A percentile compares a stretch with the other conserved stretches of the same genome.
phyloP scores from a whole-genome alignment of 352 stramenopile species.

The Phytophthora chlamydospora region DNA sequence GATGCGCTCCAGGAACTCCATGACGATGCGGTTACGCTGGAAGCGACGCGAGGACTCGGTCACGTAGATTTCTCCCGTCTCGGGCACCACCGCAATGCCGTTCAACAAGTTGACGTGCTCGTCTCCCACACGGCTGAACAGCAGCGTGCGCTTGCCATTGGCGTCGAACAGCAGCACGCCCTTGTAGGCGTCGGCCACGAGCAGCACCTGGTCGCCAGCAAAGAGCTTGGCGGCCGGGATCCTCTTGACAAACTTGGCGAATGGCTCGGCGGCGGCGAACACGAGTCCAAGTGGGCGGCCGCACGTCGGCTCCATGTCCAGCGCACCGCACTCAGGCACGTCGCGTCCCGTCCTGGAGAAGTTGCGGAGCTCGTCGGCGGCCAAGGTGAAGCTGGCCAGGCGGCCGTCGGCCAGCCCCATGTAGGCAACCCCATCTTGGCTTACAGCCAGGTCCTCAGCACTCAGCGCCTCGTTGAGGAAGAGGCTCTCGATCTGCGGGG shows the following conservation, averaged over 20 bases:
- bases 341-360: conserved; percentile 57
- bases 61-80: conserved; percentile 58
- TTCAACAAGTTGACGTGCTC: conserved; percentile 56
- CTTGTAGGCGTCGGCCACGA: conserved; percentile 69
- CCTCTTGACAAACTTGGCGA: conserved; percentile 48
- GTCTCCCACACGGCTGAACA: conserved; percentile 56
- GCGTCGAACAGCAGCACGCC: conserved; percentile 65
- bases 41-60: conserved; percentile 63
- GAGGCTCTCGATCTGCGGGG: conserved; percentile 35
- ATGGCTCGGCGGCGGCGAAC: conserved; percentile 47
- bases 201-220: conserved; percentile 51
- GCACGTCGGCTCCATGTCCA: conserved; percentile 50
- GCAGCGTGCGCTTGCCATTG: conserved; percentile 50
- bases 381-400: conserved; percentile 46
- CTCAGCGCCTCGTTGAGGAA: conserved; percentile 45
- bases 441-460: conserved; percentile 54
- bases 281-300: conserved; percentile 56
- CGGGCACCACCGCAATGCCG: conserved; percentile 43
- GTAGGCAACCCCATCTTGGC: conserved; percentile 51
- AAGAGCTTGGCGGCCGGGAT: conserved; percentile 55
- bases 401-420: conserved; percentile 60
- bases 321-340: conserved; percentile 32
- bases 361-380: conserved; percentile 42
- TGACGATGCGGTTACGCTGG: conserved; percentile 45
- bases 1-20: conserved; percentile 57